Percentiles rank a stretch among this genome's conserved stretches.
Conservation (phyloP, 495 filamentous ascomycete genomes). For the Penicillium bialowiezense region DNA sequence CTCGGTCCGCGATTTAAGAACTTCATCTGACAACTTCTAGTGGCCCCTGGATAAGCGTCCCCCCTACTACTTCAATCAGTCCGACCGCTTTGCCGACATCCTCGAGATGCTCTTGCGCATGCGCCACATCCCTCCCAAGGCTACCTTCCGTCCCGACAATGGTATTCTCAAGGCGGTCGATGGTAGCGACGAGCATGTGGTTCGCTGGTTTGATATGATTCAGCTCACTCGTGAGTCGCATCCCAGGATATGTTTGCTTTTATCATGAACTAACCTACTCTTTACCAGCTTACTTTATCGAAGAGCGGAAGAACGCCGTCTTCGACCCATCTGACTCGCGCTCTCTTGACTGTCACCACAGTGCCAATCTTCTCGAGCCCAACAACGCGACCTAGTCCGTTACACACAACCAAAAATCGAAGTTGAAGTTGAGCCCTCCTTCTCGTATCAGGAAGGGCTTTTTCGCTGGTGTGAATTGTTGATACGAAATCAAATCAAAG, state of each 20-base stretch:
- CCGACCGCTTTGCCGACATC: constrained; percentile 67
- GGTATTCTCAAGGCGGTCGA: constrained; percentile 52
- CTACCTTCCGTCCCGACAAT: constrained; percentile 46
- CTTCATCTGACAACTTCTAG: constrained; percentile 12
- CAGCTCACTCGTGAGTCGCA: constrained; percentile 55
- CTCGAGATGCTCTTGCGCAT: constrained; percentile 73
- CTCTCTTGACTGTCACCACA: constrained; percentile 65
- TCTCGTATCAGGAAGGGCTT: not conserved
- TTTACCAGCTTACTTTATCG: constrained; percentile 38
- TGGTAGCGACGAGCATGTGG: constrained; percentile 49
- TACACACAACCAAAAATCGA: not conserved
- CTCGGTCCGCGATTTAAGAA: not conserved
- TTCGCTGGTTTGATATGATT: constrained; percentile 61
- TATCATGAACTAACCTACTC: not conserved
- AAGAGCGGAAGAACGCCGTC: constrained; percentile 41
- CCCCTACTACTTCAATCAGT: constrained; percentile 63
- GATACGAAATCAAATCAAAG: constrained; percentile 5
- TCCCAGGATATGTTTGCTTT: not conserved
- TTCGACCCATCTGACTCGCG: constrained; percentile 66
- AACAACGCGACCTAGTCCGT: constrained; percentile 2
- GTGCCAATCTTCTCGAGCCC: constrained; percentile 58
- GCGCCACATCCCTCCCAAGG: constrained; percentile 66
- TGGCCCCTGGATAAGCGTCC: constrained; percentile 76
- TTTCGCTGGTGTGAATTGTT: not conserved
- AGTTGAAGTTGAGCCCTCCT: not conserved